A percentile compares a stretch with the other conserved stretches of the same genome.
Evolutionary conservation across 805 yeast species (phyloP).

Genomic region (Brettanomyces sp.): DNA sequence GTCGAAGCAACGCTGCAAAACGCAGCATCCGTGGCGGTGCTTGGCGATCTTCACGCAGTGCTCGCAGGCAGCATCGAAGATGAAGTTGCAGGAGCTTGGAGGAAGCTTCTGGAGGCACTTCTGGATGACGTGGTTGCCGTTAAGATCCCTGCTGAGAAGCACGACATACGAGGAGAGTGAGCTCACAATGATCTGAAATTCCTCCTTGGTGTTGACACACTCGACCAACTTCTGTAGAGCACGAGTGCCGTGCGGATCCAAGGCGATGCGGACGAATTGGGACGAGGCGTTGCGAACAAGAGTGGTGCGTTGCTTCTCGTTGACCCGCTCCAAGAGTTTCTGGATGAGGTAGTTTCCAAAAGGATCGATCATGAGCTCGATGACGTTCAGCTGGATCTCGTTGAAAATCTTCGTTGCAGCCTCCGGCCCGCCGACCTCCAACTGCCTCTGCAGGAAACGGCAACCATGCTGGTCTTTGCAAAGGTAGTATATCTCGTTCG

Average conservation of each 20-base stretch:
- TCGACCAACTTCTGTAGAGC: constrained; percentile 91
- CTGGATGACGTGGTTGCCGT: constrained; percentile 95
- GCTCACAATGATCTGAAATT: constrained; percentile 40
- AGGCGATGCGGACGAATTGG: constrained; percentile 68
- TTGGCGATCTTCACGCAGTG: constrained; percentile 79
- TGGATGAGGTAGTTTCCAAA: constrained; percentile 96
- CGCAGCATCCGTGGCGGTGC: constrained; percentile 97
- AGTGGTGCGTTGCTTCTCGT: constrained; percentile 56
- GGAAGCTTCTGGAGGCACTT: constrained; percentile 73
- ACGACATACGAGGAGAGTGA: constrained; percentile 56
- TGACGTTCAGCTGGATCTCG: constrained; percentile 68
- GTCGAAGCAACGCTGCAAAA: constrained; percentile 88
- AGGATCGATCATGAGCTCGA: constrained; percentile 89
- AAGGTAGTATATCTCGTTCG: constrained; percentile 64
- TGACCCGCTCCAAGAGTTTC: constrained; percentile 73
- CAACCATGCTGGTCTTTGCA: constrained; percentile 98
- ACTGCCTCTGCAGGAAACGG: constrained; percentile 79
- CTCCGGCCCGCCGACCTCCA: constrained; percentile 52
- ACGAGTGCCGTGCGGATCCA: constrained; percentile 93
- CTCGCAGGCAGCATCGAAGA: constrained; percentile 73
- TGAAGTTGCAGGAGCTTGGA: constrained; percentile 70
- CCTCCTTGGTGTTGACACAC: constrained; percentile 62
- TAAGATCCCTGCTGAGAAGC: constrained; percentile 72
- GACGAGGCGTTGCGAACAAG: constrained; percentile 66
- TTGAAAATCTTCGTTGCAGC: constrained; percentile 71